Evolutionary conservation across 192 early-diverging fungal species (phyloP).

Genomic region (Podila minutissima): DNA sequence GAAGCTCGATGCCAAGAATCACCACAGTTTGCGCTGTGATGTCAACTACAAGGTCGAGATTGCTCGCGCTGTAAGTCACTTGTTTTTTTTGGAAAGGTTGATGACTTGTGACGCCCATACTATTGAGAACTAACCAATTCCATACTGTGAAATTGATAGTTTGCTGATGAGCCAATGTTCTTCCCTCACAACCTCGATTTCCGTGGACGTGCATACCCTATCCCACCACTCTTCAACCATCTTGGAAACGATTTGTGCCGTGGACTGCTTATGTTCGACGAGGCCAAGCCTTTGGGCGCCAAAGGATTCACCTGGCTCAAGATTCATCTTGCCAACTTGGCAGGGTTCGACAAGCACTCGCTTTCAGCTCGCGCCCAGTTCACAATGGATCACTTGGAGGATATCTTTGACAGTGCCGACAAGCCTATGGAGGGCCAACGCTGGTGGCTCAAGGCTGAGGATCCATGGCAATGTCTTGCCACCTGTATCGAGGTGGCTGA

Average conservation of each 20-base stretch:
- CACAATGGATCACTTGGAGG: conserved; percentile 76
- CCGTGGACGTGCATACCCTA: conserved; percentile 97
- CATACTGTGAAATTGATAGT: conserved; percentile 57
- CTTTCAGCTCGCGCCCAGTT: conserved; percentile 85
- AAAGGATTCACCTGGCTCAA: conserved; percentile 91
- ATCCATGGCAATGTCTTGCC: conserved; percentile 95
- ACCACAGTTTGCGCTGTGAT: conserved; percentile 89
- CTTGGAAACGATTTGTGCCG: conserved; percentile 96
- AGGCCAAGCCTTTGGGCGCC: conserved; percentile 80
- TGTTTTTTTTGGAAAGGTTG: not conserved
- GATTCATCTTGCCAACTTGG: conserved; percentile 94
- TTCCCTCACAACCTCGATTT: conserved; percentile 99
- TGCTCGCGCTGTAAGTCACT: conserved; percentile 79
- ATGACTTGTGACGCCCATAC: not conserved
- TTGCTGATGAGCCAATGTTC: conserved; percentile 88
- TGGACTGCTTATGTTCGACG: conserved; percentile 88
- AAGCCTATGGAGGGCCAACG: conserved; percentile 78
- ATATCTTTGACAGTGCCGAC: conserved; percentile 86
- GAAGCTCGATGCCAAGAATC: conserved; percentile 70
- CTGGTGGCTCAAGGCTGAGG: conserved; percentile 93
- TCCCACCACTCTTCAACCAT: conserved; percentile 95
- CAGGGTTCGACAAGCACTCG: conserved; percentile 92
- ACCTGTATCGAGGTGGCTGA: conserved; percentile 86
- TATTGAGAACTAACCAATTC: not conserved
- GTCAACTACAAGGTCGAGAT: conserved; percentile 97